Evolutionary conservation across 2,329 filamentous ascomycete species (phyloP).

Genomic region (Neonectria hederae): DNA sequence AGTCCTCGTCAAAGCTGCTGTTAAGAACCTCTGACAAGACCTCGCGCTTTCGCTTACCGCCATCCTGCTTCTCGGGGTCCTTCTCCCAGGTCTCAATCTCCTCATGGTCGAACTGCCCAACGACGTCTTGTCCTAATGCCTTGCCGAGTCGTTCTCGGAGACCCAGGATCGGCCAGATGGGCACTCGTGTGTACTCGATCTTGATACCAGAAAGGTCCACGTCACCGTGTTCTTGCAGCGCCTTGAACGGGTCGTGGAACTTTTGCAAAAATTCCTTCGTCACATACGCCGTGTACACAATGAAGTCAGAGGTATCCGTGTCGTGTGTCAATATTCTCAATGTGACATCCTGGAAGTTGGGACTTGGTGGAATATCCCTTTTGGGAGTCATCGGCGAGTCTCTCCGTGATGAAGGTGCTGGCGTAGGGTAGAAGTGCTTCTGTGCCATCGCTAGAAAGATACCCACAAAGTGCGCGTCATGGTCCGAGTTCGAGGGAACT

Average conservation of each 20-base stretch:
- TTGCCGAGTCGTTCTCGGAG: slow-evolving; percentile 64
- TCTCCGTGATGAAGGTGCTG: slow-evolving; percentile 31
- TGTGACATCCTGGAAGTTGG: slow-evolving; percentile 58
- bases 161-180: slow-evolving; percentile 64
- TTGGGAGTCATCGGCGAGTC: slow-evolving; percentile 41
- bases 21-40: slow-evolving; percentile 51
- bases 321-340: slow-evolving; percentile 63
- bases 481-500: slow-evolving; percentile 57
- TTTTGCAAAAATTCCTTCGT: slow-evolving; percentile 59
- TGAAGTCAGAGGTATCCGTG: slow-evolving; percentile 57
- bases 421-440: slow-evolving; percentile 57
- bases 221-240: slow-evolving; percentile 42
- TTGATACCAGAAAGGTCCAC: slow-evolving; percentile 49
- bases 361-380: slow-evolving; percentile 33
- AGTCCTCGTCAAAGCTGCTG: slow-evolving; percentile 53
- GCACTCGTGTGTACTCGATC: slow-evolving; percentile 60
- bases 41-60: slow-evolving; percentile 48
- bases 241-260: slow-evolving; percentile 59
- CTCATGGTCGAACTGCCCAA: slow-evolving; percentile 53
- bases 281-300: slow-evolving; percentile 63
- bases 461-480: slow-evolving; percentile 63
- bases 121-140: slow-evolving; percentile 61
- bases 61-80: slow-evolving; percentile 47
- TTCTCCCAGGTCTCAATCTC: slow-evolving; percentile 59
- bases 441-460: slow-evolving; percentile 68